Conservation (phyloP, 306 rosid genomes). For the Dryas octopetala region DNA sequence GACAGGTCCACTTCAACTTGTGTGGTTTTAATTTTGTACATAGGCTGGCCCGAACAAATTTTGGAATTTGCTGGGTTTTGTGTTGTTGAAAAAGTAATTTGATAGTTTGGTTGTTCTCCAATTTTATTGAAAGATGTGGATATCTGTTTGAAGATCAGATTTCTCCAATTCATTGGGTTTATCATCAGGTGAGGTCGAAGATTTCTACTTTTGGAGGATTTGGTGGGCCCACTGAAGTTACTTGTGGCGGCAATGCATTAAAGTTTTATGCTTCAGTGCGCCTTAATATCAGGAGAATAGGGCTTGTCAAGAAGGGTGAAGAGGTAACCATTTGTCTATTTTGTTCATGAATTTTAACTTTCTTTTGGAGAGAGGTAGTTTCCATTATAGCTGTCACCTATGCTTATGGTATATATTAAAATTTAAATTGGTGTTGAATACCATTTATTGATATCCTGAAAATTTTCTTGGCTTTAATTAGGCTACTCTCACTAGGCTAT, state of each 20-base stretch:
- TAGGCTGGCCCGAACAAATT: not conserved
- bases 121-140: not conserved
- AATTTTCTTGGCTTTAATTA: not conserved
- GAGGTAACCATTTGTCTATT: slow-evolving; percentile 46
- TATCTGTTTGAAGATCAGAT: not conserved
- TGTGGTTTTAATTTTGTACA: not conserved
- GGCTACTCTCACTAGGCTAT: not conserved
- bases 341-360: not conserved
- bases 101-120: too few species aligned
- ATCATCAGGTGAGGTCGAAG: slow-evolving; percentile 75
- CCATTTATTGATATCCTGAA: not conserved
- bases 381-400: not conserved
- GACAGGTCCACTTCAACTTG: not conserved
- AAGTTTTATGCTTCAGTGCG: slow-evolving; percentile 94
- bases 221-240: slow-evolving; percentile 81
- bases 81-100: not conserved
- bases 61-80: not conserved
- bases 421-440: not conserved
- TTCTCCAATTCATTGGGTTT: slow-evolving; percentile 6
- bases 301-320: slow-evolving; percentile 78
- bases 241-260: slow-evolving; percentile 93
- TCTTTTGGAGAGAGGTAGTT: not conserved
- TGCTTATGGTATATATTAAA: not conserved
- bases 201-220: slow-evolving; percentile 87
- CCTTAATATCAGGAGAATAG: slow-evolving; percentile 66